Base-by-base conservation (phyloP, 306 rosid species). In the Cyamopsis tetragonoloba region DNA sequence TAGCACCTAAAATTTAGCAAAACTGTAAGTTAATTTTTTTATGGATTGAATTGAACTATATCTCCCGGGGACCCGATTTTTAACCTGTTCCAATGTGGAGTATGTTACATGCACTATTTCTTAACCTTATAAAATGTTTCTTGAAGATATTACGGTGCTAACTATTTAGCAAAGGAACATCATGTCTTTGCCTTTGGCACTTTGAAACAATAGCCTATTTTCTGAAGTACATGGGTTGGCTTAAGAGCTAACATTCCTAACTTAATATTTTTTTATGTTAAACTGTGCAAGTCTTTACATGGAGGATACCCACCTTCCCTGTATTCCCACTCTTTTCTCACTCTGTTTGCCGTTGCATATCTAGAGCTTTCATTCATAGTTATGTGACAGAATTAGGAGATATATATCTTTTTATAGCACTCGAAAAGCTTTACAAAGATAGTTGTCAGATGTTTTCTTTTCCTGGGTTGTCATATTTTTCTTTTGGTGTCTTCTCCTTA, bases 401-500 rank as follows among this genome's bases (percentile, higher is more conserved):
- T 17, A 35, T 6, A 11, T 71, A 55, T 42, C 43, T 24, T 44
- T 55, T 49, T 28, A 27, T 39, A 37, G 7, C 7, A 9, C 59
- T 18, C 22, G 22, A 54, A n/a, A 62, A 68, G 44, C 59, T 43
- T 61, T 47, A 53, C 43, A 28, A 31, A 44, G 55, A 56, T 74
- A 49, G 39, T 70, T 64, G 23, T 18, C 48, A 57, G 47, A 10
- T 48, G 48, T 39, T 13, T 34, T 14, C 34, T 17, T 30, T 9
- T 27, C 27, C 46, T 34, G 28, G 34, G 41, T 24, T 22, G 17
- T 55, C 32, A 39, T 5, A 13, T 30, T 23, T 59, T 35, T 24
- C 6, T 44, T 14, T 59, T 15, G 5, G 8, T 54, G 50, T 81
- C 55, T 71, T 70, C 69, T 79, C 76, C 93, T 92, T 92, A 80